phyloP scores from a whole-genome alignment of 345 rosid species.

The Firmiana major region DNA sequence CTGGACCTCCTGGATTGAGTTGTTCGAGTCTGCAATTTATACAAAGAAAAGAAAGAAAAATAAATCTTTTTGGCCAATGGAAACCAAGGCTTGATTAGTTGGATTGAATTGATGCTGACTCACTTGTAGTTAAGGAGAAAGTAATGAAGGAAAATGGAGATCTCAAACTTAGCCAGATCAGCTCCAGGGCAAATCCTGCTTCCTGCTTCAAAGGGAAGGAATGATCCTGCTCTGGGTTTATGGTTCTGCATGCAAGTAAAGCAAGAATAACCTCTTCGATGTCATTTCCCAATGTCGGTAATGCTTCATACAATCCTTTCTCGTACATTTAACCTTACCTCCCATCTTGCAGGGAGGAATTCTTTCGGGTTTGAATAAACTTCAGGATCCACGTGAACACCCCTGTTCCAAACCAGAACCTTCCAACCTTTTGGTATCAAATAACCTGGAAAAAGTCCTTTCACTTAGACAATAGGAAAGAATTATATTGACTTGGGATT shows the following conservation, averaged over 20 bases:
- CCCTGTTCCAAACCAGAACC: slow-evolving; percentile 41
- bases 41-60: neutral
- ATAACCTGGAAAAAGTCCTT: slow-evolving; percentile 26
- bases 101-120: neutral
- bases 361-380: slow-evolving; percentile 30
- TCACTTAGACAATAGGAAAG: neutral
- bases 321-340: slow-evolving; percentile 19
- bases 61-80: neutral
- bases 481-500: neutral
- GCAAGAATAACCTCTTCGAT: too few species aligned
- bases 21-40: slow-evolving; percentile 15
- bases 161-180: slow-evolving; percentile 46
- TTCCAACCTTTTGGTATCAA: slow-evolving; percentile 55
- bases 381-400: slow-evolving; percentile 38
- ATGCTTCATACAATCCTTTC: too few species aligned
- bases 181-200: slow-evolving; percentile 43
- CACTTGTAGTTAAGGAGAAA: slow-evolving; percentile 46
- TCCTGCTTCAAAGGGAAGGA: slow-evolving; percentile 50
- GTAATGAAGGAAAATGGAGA: slow-evolving; percentile 42
- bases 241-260: slow-evolving; percentile 14
- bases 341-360: slow-evolving; percentile 53
- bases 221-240: slow-evolving; percentile 37
- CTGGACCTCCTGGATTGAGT: neutral
- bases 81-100: neutral
- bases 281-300: too few species aligned